Evolutionary conservation across 768 basidiomycete species (phyloP), one percentile per base, ranked within the genome.

Genomic region (Tylopilus sp.): DNA sequence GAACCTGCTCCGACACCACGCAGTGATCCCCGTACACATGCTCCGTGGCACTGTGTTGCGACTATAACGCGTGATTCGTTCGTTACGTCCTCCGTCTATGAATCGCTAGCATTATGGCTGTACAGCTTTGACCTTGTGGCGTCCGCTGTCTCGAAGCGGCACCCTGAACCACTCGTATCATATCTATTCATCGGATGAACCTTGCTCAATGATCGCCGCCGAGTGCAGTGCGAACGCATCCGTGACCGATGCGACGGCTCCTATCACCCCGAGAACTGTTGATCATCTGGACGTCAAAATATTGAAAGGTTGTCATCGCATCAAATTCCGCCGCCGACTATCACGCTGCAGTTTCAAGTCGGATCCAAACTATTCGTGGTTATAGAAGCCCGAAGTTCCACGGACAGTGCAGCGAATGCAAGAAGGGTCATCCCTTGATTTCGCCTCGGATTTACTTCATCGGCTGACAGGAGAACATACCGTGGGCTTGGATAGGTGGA

Each of bases 131-230:
- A 30, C 48, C 37, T 52, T 50, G 51, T 62, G 60, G 62, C 58
- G 55, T 28, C 33, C n/a, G 26, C 34, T 12, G 17, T 28, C 25
- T 16, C 31, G 14, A 42, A 10, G 31, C n/a, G 26, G 30, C 14
- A n/a, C 16, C 6, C 16, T 47, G 40, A 21, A 6, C 17, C 33
- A 28, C n/a, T 43, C 49, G 17, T n/a, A n/a, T n/a, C n/a, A n/a
- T n/a, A n/a, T n/a, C 21, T 25, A 12, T n/a, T 26, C 22, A 25
- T 43, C 37, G 10, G 12, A 33, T 21, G 43, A 26, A 50, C 45
- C 24, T 38, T 50, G 9, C 37, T 55, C 42, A 33, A 61, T 50
- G 59, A 58, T 64, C 48, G 31, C 59, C 59, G 45, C 30, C 40
- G 30, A 19, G 21, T 29, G 29, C 21, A 48, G 38, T 43, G 14